These are phyloP conservation scores for Psophocarpus tetragonolobus DNA, from an alignment of 306 rosid genomes.

Conservation along the genomic window DNA sequence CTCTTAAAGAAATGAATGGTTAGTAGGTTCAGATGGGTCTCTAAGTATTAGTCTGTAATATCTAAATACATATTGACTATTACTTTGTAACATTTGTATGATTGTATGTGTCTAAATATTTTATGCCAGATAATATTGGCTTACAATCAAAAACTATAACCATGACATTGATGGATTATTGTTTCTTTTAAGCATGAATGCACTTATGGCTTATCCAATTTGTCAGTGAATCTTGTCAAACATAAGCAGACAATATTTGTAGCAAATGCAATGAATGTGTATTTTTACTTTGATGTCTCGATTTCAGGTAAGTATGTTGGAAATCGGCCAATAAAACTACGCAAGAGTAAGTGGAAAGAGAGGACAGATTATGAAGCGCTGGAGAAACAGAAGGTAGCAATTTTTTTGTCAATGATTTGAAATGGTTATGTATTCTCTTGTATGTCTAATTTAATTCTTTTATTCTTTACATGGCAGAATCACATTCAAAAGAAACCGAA, in stretches of 20 bases:
- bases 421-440: neutral
- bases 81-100: neutral
- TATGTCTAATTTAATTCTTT: neutral
- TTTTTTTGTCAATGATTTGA: neutral
- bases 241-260: conserved; percentile 10
- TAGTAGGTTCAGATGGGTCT: conserved; percentile 17
- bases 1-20: conserved; percentile 98
- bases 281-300: conserved; percentile 1
- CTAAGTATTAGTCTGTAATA: neutral
- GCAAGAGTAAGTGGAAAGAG: conserved; percentile 97
- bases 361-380: conserved; percentile 78
- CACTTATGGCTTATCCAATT: neutral
- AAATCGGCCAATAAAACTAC: conserved; percentile 90
- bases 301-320: conserved; percentile 91
- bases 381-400: conserved; percentile 73
- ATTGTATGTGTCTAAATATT: too few relatives aligned
- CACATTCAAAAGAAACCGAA: conserved; percentile 70
- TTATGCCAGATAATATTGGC: neutral
- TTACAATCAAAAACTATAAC: neutral
- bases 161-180: conserved; percentile 3
- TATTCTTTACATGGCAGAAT: conserved; percentile 49
- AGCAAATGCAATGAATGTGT: neutral
- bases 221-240: neutral
- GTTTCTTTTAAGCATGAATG: conserved; percentile 5
- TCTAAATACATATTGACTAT: neutral